These are phyloP conservation scores for Plasmodium gallinaceum DNA, from an alignment of 169 alveolate species.

Conservation along the genomic window DNA sequence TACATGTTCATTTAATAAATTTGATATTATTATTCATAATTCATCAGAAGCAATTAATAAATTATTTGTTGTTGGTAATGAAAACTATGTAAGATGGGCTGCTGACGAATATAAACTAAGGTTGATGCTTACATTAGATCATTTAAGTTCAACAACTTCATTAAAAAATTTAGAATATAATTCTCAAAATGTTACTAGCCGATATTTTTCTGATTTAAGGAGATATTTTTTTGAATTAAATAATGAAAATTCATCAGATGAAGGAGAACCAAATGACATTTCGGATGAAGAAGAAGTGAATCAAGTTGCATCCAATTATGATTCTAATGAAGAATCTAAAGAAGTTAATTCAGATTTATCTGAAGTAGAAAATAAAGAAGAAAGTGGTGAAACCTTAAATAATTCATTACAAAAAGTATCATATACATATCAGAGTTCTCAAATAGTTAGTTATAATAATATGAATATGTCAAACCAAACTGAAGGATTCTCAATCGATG, in stretches of 20 bases:
- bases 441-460: neutral
- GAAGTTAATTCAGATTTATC: neutral
- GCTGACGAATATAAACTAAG: slow-evolving; percentile 5
- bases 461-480: neutral
- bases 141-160: neutral
- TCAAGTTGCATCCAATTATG: neutral
- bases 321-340: neutral
- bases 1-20: slow-evolving; percentile 23
- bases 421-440: slow-evolving; percentile 21
- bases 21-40: slow-evolving; percentile 24
- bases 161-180: slow-evolving; percentile 7
- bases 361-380: neutral
- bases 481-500: neutral
- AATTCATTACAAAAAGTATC: neutral
- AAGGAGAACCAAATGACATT: neutral
- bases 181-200: slow-evolving; percentile 1
- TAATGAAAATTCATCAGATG: neutral
- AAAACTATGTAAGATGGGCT: slow-evolving; percentile 19
- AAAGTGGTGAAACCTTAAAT: neutral
- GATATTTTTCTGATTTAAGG: slow-evolving; percentile 12
- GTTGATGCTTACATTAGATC: slow-evolving; percentile 5
- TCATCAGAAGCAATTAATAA: neutral
- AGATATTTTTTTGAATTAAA: slow-evolving; percentile 5
- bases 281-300: neutral
- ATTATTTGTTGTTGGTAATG: slow-evolving; percentile 17